Base-by-base conservation (phyloP, 2,329 filamentous ascomycete genomes). In the Verticillium albo-atrum region DNA sequence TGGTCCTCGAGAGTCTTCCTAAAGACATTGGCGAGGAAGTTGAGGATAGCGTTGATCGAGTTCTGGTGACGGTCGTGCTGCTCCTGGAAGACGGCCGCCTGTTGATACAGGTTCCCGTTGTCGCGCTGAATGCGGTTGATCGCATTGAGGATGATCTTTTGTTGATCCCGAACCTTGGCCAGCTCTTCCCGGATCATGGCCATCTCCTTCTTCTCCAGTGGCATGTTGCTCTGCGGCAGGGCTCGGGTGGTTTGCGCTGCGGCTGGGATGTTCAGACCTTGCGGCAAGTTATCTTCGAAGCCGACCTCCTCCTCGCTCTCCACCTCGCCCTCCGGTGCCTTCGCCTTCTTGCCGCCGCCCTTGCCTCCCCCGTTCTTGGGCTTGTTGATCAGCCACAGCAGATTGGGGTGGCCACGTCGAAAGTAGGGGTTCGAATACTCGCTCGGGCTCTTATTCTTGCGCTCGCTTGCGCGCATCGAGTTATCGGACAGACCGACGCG, bases 361-460 rank as follows among this genome's bases (percentile, higher is more conserved):
- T 86, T 82, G 7, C 77, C 76, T 47, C 79, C 75, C 14, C 88
- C 85, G 63, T 89, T 90, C 73, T 94, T 96, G 0, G 94, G 93
- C 72, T 98, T 98, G 72, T 96, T 94, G 64, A 98, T 97, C 59
- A 98, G 81, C 94, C 94, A 98, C 4, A 97, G 79, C 54, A 99
- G 79, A 72, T 97, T 96, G 4, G 93, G 93, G 65, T 96, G 89
- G 4, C 93, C 94, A 53, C 92, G 90, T 67, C 92, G 91, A 76
- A 99, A 99, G 76, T 93, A 99, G 10, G 92, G 92, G 72, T 99
- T 97, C 66, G 91, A 93, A 73, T 99, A 99, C 80, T 98, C 95
- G 82, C 93, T 98, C 0, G 95, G 95, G 60, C 92, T 97, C 78
- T 99, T 99, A 72, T 94, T 94, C 73, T 97, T 97, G 62, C 93